Evolutionary conservation across 1,284 basidiomycete species (phyloP).

Genomic region (Xerocomus nothofagi): DNA sequence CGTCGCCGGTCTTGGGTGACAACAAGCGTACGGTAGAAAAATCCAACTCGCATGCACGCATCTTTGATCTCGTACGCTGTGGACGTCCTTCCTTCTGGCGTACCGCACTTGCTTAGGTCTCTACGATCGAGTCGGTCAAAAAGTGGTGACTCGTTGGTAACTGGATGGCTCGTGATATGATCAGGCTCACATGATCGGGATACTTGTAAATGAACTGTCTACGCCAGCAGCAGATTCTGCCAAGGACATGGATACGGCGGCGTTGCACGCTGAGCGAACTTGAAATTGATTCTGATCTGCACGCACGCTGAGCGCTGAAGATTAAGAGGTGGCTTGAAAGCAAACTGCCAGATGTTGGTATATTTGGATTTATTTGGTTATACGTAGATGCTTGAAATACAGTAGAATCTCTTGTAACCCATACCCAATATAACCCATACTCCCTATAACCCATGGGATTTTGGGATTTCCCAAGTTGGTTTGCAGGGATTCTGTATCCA

Average conservation of each 20-base stretch:
- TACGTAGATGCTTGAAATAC: too few relatives aligned
- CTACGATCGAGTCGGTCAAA: conserved; percentile 11
- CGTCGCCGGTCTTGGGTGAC: background rate
- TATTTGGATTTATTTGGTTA: too few relatives aligned
- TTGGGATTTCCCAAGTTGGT: too few relatives aligned
- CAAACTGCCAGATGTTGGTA: too few relatives aligned
- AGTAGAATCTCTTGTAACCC: too few relatives aligned
- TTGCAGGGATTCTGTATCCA: too few relatives aligned
- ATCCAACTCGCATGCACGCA: conserved; percentile 36
- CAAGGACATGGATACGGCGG: conserved; percentile 31
- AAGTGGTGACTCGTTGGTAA: background rate
- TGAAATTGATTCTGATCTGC: too few relatives aligned
- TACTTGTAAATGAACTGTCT: conserved; percentile 29
- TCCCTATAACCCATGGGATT: too few relatives aligned
- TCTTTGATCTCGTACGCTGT: conserved; percentile 29
- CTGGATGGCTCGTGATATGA: background rate
- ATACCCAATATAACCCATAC: too few relatives aligned
- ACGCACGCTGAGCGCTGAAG: too few relatives aligned
- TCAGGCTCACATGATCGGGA: conserved; percentile 30
- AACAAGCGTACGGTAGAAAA: conserved; percentile 31
- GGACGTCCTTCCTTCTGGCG: conserved; percentile 17
- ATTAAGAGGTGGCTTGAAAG: too few relatives aligned
- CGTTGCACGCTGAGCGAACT: too few relatives aligned
- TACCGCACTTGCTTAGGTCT: conserved; percentile 24
- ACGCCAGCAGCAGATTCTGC: conserved; percentile 12